Base-by-base conservation (phyloP, 1,284 basidiomycete species). In the Limonomyces culmigenus region DNA sequence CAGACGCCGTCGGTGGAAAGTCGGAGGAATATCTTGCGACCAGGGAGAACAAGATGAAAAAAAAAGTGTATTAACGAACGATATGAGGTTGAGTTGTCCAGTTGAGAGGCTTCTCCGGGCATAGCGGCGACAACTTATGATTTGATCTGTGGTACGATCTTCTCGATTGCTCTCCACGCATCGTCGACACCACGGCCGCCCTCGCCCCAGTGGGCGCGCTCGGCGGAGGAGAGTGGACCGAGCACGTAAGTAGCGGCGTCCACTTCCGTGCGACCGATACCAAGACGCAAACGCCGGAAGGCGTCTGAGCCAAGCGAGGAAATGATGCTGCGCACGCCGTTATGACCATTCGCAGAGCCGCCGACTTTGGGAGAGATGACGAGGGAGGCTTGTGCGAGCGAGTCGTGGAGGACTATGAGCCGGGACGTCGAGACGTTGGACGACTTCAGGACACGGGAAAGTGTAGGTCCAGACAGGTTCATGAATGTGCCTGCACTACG, bases 271-370 rank as follows among this genome's bases (percentile, higher is more conserved):
- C 67, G 62, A 31, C 79, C 81, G 21, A 84, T 74, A 5, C 80
- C 80, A 18, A 76, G 53, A 19, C 80, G 70, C 17, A 85, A 61
- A 14, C 77, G 68, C 45, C 72, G 59, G 47, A 85, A 85, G 18
- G 61, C 61, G 41, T 54, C 49, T 35, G 72, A 61, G 2, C 67
- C 64, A 3, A 81, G 56, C n/a, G 74, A 66, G 11, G 65, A 50
- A n/a, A 80, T 75, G 34, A 81, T 57, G 49, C 74, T 79, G 42
- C 71, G 70, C 23, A 84, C 55, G 17, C 81, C 81, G 39, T 84
- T 85, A 45, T 85, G 80, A 2, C 80, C 80, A 38, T 75, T 74
- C 2, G 76, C 71, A 6, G 77, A 81, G 32, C 79, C 79, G 14
- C 74, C 74, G 17, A 68, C 57, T 44, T 74, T 71, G 35, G 63